phyloP scores from a whole-genome alignment of 2,329 filamentous ascomycete species.

The Boeremia lycopersici region DNA sequence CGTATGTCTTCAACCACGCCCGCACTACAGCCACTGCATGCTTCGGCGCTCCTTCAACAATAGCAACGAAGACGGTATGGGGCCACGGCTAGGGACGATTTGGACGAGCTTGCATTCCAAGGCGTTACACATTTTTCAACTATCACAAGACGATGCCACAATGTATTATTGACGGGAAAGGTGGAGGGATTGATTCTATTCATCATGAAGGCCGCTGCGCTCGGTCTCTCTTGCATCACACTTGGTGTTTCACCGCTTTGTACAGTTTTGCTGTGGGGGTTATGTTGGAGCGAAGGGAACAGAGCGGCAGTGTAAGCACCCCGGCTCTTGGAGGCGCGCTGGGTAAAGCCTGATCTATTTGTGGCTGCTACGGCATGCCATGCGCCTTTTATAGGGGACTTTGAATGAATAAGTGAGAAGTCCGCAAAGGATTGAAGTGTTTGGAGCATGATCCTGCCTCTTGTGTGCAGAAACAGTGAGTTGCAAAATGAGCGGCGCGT shows the following conservation, averaged over 20 bases:
- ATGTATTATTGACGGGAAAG: conserved; percentile 10
- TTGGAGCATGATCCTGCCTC: too few species aligned
- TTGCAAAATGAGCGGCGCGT: too few species aligned
- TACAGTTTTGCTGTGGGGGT: neutral
- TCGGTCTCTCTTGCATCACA: conserved; percentile 8
- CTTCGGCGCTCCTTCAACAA: conserved; percentile 16
- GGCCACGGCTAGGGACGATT: neutral
- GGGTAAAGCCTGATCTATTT: neutral
- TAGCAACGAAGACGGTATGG: neutral
- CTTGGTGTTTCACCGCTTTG: conserved; percentile 1
- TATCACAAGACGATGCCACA: neutral
- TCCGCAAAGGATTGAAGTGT: neutral
- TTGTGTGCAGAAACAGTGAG: too few species aligned
- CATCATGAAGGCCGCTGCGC: neutral
- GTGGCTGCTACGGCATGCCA: neutral
- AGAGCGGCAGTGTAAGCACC: too few species aligned
- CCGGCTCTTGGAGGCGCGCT: too few species aligned
- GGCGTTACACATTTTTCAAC: conserved; percentile 13
- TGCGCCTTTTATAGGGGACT: neutral
- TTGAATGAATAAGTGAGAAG: conserved; percentile 3
- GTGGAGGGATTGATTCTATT: neutral
- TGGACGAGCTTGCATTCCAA: conserved; percentile 10
- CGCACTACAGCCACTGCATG: neutral
- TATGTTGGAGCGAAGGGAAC: neutral
- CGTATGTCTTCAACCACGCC: conserved; percentile 4